These are phyloP conservation scores for Mrakia gelida DNA, from an alignment of 768 basidiomycete genomes.

Conservation along the genomic window DNA sequence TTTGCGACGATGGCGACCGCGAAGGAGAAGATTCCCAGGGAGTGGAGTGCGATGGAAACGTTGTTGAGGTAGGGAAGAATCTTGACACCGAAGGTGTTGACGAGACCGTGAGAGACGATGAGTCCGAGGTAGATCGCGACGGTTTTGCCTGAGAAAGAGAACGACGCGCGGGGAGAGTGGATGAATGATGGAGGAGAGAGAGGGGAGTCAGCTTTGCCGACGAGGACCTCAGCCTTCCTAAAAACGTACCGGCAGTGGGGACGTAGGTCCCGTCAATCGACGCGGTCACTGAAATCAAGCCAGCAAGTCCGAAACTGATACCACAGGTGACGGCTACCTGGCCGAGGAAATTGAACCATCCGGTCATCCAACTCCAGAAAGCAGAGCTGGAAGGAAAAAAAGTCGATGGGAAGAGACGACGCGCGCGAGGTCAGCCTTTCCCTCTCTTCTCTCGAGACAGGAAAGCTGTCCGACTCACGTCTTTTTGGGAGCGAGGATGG, in stretches of 20 bases:
- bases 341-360: constrained; percentile 42
- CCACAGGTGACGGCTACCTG: constrained; percentile 75
- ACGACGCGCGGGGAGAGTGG: too few species aligned
- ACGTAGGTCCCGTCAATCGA: constrained; percentile 60
- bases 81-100: constrained; percentile 65
- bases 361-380: constrained; percentile 72
- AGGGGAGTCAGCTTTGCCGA: too few species aligned
- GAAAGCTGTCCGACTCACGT: too few species aligned
- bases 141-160: constrained; percentile 47
- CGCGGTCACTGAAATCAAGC: constrained; percentile 58
- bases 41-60: constrained; percentile 65
- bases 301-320: constrained; percentile 49
- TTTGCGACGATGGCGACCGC: constrained; percentile 61
- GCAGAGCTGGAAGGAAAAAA: neutral
- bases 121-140: constrained; percentile 69
- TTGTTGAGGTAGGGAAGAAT: constrained; percentile 66
- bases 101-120: constrained; percentile 60
- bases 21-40: constrained; percentile 62
- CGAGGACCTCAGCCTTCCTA: too few species aligned
- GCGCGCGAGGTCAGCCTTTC: neutral
- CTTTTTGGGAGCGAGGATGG: constrained; percentile 57
- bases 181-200: too few species aligned
- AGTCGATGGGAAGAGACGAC: neutral
- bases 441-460: too few species aligned
- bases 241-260: constrained; percentile 47